Evolutionary conservation across 2,329 filamentous ascomycete species (phyloP), one percentile per base, ranked within the genome.

Genomic region (Cordyceps javanica): DNA sequence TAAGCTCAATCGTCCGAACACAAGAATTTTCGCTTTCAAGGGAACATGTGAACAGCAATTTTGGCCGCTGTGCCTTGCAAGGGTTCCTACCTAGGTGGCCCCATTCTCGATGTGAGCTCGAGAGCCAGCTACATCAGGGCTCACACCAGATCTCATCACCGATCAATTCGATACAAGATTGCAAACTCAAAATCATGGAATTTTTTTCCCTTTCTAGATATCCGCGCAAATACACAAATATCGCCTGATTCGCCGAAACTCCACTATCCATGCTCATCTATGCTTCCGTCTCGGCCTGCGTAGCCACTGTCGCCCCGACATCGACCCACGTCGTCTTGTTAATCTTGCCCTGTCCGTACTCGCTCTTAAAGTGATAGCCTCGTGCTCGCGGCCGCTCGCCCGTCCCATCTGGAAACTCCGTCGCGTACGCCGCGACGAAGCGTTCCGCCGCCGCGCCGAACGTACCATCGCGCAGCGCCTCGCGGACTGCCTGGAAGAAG

Each of bases 281-380:
- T 41, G 34, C 42, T 19, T 50, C 38, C 38, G 21, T 28, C 21
- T 50, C 13, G 5, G 55, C 10, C 42, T 39, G 41, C 42, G 34
- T 38, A 2, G 49, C 54, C 34, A 42, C 19, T 21, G 55, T 36
- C n/a, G 36, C 19, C 8, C 21, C 21, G 11, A 50, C 26, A 36
- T 80, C 81, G 44, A 82, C 82, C 77, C 87, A 95, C 1, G 82
- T 79, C 13, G 84, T 78, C 38, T 82, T 78, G 68, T 92, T 91
- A 64, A 86, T 87, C 69, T 80, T 88, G 28, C 82, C 79, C 50
- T 85, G 81, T 8, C 81, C 80, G 0, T 83, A 86, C 49, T 85
- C 81, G 52, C 84, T 83, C 71, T 89, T 91, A 70, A 87, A 89
- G 67, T 95, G 89, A 66, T 96, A 95, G 1, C 91, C 91, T 65